These are phyloP conservation scores for Mucor mucedo DNA, from an alignment of 371 early-diverging fungal genomes.

Conservation along the genomic window DNA sequence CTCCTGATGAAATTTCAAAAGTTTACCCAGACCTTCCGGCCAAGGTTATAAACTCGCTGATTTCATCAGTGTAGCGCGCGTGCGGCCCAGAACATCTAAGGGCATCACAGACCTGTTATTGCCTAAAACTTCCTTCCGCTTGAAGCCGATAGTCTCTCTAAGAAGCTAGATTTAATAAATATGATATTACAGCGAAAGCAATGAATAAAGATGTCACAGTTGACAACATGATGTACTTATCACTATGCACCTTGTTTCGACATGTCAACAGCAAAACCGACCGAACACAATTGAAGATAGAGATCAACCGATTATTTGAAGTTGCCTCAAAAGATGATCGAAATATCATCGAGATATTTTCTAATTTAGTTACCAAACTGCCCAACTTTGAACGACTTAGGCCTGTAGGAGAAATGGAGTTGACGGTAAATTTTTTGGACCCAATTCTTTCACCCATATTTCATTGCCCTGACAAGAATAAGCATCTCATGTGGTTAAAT, in stretches of 20 bases:
- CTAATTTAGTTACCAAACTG: constrained; percentile 15
- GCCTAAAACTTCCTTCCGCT: too few relatives aligned
- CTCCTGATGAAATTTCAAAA: too few relatives aligned
- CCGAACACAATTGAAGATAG: constrained; percentile 11
- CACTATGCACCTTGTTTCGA: constrained; percentile 21
- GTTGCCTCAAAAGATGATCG: constrained; percentile 22
- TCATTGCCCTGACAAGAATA: constrained; percentile 21
- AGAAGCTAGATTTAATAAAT: too few relatives aligned
- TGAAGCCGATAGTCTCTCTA: too few relatives aligned
- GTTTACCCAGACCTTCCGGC: too few relatives aligned
- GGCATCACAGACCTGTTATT: too few relatives aligned
- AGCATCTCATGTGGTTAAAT: constrained; percentile 24
- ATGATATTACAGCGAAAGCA: constrained; percentile 18
- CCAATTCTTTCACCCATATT: constrained; percentile 18
- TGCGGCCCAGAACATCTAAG: too few relatives aligned
- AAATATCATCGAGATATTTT: constrained; percentile 20
- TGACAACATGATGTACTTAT: constrained; percentile 13
- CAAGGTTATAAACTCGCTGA: too few relatives aligned
- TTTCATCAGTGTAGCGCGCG: too few relatives aligned
- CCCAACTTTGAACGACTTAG: constrained; percentile 17
- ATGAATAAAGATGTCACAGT: constrained; percentile 19
- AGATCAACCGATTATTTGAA: constrained; percentile 12
- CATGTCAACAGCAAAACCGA: constrained; percentile 14
- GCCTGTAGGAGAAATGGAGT: constrained; percentile 23
- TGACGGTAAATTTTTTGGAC: constrained; percentile 16